Percentiles rank a stretch among this genome's conserved stretches.
These are phyloP conservation scores for Auxenochlorella pyrenoidosa DNA, from an alignment of 139 green algal genomes.

Conservation along the genomic window DNA sequence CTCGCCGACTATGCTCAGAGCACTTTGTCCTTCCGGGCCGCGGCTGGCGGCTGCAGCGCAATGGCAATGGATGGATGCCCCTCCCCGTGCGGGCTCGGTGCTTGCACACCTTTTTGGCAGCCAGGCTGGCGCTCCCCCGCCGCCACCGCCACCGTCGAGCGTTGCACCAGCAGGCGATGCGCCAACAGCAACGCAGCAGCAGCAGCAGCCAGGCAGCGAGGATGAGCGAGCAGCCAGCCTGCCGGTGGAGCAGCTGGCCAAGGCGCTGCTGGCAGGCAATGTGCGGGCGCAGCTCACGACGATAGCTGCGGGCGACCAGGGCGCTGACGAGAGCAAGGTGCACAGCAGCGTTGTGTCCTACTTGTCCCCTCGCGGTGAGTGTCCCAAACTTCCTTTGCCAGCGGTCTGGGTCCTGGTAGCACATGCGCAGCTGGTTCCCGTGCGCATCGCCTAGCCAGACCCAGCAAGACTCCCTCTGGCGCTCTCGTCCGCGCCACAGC, in stretches of 20 bases:
- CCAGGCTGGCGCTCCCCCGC: not conserved
- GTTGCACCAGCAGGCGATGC: not conserved
- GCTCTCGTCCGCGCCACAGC: too few relatives aligned
- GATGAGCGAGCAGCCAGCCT: slow-evolving; percentile 19
- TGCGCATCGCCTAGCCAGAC: too few relatives aligned
- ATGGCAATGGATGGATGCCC: not conserved
- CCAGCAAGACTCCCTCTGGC: too few relatives aligned
- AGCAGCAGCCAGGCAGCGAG: not conserved
- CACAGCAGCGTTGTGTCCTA: slow-evolving; percentile 4
- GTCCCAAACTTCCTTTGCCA: not conserved
- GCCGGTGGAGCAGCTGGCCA: slow-evolving; percentile 19
- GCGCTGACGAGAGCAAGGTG: slow-evolving; percentile 6
- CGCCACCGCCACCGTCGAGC: not conserved
- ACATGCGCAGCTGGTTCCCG: too few relatives aligned
- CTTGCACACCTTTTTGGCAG: not conserved
- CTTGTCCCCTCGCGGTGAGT: slow-evolving; percentile 3
- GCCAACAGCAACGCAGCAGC: not conserved
- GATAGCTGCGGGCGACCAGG: not conserved
- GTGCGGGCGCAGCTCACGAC: slow-evolving; percentile 35
- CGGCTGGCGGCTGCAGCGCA: not conserved
- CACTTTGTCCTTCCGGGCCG: not conserved
- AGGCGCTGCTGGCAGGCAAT: slow-evolving; percentile 34
- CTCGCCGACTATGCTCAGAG: not conserved
- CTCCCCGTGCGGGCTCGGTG: too few relatives aligned
- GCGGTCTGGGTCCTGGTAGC: too few relatives aligned